Percentiles rank a stretch among this genome's conserved stretches.
phyloP scores from a whole-genome alignment of 441 rosid species.

The Raphanus hybrid region DNA sequence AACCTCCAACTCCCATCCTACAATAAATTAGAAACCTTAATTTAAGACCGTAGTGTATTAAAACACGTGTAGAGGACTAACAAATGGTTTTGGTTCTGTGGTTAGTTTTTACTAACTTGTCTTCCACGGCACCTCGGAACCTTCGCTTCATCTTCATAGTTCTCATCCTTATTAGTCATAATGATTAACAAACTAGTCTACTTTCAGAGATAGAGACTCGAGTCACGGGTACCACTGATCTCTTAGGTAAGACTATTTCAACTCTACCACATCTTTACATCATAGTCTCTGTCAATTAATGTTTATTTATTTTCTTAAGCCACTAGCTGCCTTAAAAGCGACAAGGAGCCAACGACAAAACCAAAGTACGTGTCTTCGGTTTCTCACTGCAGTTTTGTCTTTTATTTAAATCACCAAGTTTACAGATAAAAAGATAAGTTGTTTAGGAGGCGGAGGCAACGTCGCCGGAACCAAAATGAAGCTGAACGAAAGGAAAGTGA shows the following conservation, averaged over 20 bases:
- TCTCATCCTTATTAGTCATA: not conserved
- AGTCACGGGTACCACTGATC: conserved; percentile 10
- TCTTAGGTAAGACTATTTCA: conserved; percentile 5
- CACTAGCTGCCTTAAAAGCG: conserved; percentile 27
- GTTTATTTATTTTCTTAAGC: conserved; percentile 5
- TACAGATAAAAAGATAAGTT: conserved; percentile 48
- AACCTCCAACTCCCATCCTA: conserved; percentile 6
- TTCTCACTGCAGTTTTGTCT: not conserved
- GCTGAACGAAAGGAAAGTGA: conserved; percentile 69
- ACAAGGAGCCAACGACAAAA: conserved; percentile 26
- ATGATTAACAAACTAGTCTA: not conserved
- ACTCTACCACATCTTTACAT: conserved; percentile 13
- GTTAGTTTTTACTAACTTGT: not conserved
- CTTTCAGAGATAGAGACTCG: not conserved
- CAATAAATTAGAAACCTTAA: not conserved
- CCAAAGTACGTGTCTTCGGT: conserved; percentile 6
- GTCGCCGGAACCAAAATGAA: conserved; percentile 56
- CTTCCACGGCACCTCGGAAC: not conserved
- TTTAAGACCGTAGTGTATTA: not conserved
- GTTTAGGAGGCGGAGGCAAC: conserved; percentile 77
- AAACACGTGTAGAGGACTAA: not conserved
- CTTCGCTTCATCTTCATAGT: not conserved
- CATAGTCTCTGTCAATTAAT: conserved; percentile 12
- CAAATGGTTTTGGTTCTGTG: not conserved
- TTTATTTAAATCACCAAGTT: not conserved